Conservation (phyloP, 371 early-diverging fungal species). For the Catenaria anguillulae region DNA sequence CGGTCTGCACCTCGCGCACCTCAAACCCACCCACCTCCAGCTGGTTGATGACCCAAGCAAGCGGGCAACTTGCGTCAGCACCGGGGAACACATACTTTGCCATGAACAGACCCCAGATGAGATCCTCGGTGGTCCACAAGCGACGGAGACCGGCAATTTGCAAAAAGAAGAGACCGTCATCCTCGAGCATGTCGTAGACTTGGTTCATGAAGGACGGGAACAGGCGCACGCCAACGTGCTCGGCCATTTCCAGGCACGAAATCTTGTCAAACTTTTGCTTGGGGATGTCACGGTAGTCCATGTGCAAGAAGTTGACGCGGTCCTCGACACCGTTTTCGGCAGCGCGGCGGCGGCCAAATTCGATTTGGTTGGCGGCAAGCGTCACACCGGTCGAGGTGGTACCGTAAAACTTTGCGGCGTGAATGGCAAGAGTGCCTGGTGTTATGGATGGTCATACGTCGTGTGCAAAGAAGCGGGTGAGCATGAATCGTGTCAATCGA, state of each 20-base stretch:
- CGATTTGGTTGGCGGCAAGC: slow-evolving; percentile 77
- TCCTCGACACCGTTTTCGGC: slow-evolving; percentile 61
- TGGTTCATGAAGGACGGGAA: slow-evolving; percentile 81
- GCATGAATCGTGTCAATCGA: too few species aligned
- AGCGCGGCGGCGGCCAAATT: slow-evolving; percentile 70
- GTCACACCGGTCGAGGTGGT: slow-evolving; percentile 86
- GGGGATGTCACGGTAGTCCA: slow-evolving; percentile 94
- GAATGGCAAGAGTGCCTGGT: slow-evolving; percentile 79
- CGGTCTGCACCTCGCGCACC: slow-evolving; percentile 68
- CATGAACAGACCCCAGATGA: slow-evolving; percentile 90
- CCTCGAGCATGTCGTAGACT: slow-evolving; percentile 82
- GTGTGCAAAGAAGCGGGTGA: too few species aligned
- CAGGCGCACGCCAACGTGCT: slow-evolving; percentile 86
- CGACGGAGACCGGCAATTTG: slow-evolving; percentile 92
- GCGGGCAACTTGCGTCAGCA: slow-evolving; percentile 90
- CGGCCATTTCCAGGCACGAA: slow-evolving; percentile 71
- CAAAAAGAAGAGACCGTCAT: slow-evolving; percentile 92
- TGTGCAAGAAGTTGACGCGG: slow-evolving; percentile 65
- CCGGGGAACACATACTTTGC: slow-evolving; percentile 96
- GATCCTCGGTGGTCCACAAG: slow-evolving; percentile 43
- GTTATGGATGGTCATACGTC: too few species aligned
- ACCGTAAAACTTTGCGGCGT: slow-evolving; percentile 75
- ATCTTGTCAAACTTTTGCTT: slow-evolving; percentile 80
- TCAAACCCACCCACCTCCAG: slow-evolving; percentile 87
- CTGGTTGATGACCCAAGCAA: slow-evolving; percentile 83